Evolutionary conservation across 352 stramenopile species (phyloP), one percentile per base, ranked within the genome.

Genomic region (Phytophthora chlamydospora): DNA sequence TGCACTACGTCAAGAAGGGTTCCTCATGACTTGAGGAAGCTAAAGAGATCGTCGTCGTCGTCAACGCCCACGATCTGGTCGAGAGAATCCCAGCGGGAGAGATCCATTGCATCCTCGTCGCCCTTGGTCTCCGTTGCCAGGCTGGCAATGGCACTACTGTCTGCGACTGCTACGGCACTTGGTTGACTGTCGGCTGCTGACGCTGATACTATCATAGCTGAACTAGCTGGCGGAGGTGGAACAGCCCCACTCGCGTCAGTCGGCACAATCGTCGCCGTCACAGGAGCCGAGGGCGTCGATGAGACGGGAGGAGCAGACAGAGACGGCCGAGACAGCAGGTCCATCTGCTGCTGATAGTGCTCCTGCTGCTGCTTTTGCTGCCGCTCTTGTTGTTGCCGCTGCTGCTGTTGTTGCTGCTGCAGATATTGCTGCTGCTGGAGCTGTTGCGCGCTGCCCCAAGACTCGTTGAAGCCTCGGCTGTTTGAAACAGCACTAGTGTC

Each of bases 41-140:
- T 77, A 48, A 96, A 96, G 13, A 96, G 71, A 62, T 96, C 87
- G 57, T 93, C 87, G 57, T 93, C 83, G 47, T 94, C 87, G 68
- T 89, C 83, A 55, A 96, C 71, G 57, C 76, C 82, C 61, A 93
- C 85, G 58, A 94, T 89, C 35, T 93, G 66, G 59, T 93, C 81
- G 60, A 95, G 89, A 51, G 81, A 76, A 54, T 93, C 82, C 84
- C 84, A 93, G 19, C 78, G 81, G 53, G 90, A 91, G 24, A 86
- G 65, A 74, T 93, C 83, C 50, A 92, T 60, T 21, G 76, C 59
- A 19, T 92, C 83, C 49, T 81, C 68, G 0, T 89, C 78, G 31
- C 38, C 65, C 40, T 73, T 74, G 19, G 33, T 45, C n/a, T 71
- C 68, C 29, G 59, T 39, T 58, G 45, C n/a, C 21, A 66, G 8